Conservation (phyloP, 2,329 filamentous ascomycete genomes). For the Epicoccum sorghinum region DNA sequence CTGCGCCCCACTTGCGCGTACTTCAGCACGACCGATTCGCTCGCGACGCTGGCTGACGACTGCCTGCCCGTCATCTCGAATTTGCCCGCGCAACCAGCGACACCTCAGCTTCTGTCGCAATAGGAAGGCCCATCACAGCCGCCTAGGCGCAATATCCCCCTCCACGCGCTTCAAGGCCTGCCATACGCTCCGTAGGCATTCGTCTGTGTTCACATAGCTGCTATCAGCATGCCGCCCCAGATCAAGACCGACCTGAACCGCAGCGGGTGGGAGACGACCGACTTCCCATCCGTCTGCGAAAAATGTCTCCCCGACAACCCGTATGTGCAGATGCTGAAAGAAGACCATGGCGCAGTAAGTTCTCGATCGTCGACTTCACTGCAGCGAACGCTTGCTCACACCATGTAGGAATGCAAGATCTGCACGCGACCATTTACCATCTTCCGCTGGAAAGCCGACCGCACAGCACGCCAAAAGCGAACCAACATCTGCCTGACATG, state of each 20-base stretch:
- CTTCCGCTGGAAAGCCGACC: conserved; percentile 92
- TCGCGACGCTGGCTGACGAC: neutral
- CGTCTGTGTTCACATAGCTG: neutral
- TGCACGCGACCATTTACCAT: conserved; percentile 96
- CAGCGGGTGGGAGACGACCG: conserved; percentile 93
- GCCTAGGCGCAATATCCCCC: conserved; percentile 7
- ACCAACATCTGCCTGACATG: conserved; percentile 97
- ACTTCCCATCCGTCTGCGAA: conserved; percentile 88
- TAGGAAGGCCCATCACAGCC: conserved; percentile 3
- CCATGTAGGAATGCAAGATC: conserved; percentile 59
- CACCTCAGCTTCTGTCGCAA: neutral
- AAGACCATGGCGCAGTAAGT: conserved; percentile 89
- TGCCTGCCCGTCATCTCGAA: neutral
- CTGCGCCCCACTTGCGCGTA: conserved; percentile 17
- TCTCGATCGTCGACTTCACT: conserved; percentile 61
- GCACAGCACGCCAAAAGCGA: conserved; percentile 87
- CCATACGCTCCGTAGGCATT: conserved; percentile 7
- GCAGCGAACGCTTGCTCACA: conserved; percentile 68
- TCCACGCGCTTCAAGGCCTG: neutral
- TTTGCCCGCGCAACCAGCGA: neutral
- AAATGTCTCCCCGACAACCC: conserved; percentile 95
- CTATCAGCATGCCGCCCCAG: conserved; percentile 75
- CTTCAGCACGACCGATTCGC: conserved; percentile 10
- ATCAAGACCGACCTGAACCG: conserved; percentile 97
- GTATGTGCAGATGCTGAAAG: conserved; percentile 98